Evolutionary conservation across 2,329 filamentous ascomycete species (phyloP).

Genomic region (Beauveria medogensis): DNA sequence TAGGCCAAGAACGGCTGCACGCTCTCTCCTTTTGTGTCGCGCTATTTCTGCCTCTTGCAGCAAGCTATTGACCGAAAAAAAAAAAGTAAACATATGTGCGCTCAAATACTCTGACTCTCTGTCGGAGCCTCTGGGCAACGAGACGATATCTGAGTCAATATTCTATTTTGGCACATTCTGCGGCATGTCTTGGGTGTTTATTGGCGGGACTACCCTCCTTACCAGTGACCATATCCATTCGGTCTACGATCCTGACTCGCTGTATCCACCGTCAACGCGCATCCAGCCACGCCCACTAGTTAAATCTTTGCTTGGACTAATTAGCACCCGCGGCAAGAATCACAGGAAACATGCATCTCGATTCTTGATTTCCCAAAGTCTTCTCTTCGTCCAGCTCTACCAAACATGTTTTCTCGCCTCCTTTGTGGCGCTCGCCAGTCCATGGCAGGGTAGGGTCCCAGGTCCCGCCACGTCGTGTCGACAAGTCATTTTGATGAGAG

Average conservation of each 20-base stretch:
- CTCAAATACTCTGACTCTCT: not conserved
- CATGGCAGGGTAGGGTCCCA: not conserved
- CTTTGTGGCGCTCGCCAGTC: not conserved
- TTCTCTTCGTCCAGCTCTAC: not conserved
- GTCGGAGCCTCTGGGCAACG: no score
- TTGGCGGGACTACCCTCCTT: no score
- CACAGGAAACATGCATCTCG: not conserved
- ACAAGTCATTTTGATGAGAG: not conserved
- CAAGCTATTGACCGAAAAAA: not conserved
- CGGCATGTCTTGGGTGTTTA: no score
- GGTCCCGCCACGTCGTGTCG: not conserved
- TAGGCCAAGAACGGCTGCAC: no score
- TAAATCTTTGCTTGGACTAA: not conserved
- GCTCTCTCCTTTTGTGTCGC: no score
- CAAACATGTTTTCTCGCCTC: not conserved
- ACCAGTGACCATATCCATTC: no score
- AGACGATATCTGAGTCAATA: no score
- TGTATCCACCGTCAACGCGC: not conserved
- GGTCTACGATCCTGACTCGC: no score
- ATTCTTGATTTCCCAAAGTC: not conserved
- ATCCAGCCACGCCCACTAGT: not conserved
- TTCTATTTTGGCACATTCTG: no score
- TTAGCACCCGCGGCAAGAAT: not conserved
- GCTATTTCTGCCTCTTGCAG: not conserved
- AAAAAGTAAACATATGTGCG: not conserved